Base-by-base conservation (phyloP, 2,329 filamentous ascomycete species). In the Fusarium sp. region DNA sequence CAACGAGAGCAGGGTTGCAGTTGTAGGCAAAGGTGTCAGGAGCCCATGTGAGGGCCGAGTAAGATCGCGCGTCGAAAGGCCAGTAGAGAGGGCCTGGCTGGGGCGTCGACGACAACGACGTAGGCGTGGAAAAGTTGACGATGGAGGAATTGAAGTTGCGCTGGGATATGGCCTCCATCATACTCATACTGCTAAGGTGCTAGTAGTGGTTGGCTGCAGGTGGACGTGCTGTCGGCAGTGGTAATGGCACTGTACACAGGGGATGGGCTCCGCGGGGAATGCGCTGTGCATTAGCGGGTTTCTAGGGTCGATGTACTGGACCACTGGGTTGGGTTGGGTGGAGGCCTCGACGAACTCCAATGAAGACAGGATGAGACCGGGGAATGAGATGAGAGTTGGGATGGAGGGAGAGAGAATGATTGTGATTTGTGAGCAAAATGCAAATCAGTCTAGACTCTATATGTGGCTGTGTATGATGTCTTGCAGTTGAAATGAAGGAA, bases 111-210 rank as follows among this genome's bases (percentile, higher is more conserved):
- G 53, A 45, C 43, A 51, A 9, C 34, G 61, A 49, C 49, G 53
- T 42, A n/a, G 63, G 48, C 39, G 68, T 65, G 17, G 69, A 53
- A 48, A 62, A 63, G 60, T 70, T 72, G 63, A 63, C 54, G 62
- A 73, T 67, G 56, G 70, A 68, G 21, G 67, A 71, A 65, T 56
- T 73, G 70, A 73, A 48, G 63, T 61, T 72, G 66, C 63, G 70
- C 60, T 70, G 66, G 60, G 60, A 63, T 56, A 70, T 57, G 49
- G 63, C 65, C 54, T 73, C 68, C 70, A 73, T 72, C 65, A 71
- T 72, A 56, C 30, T 51, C 42, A 36, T 43, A 32, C 45, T 56
- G 46, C 26, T 28, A 10, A 28, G 26, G 55, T 53, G 34, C 47
- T 50, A 43, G 53, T 43, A 23, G 56, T 45, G 45, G 44, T 45